A percentile compares a stretch with the other conserved stretches of the same genome.
phyloP scores from a whole-genome alignment of 1,284 basidiomycete species.

The Ustilago crameri region DNA sequence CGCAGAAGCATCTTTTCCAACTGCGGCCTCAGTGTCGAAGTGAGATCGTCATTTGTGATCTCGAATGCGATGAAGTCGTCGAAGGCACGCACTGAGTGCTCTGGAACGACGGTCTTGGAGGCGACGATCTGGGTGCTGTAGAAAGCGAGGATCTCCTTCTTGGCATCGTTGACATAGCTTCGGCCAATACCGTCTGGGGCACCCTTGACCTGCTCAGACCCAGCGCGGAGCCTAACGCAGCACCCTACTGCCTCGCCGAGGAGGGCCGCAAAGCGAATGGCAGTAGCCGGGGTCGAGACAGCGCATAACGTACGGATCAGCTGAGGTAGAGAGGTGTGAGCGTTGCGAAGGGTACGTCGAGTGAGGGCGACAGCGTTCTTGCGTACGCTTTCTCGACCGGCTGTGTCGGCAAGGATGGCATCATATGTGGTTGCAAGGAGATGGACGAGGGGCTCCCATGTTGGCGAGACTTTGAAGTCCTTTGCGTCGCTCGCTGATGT shows the following conservation, averaged over 20 bases:
- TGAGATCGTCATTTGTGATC: slow-evolving; percentile 51
- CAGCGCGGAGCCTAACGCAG: slow-evolving; percentile 49
- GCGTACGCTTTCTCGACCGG: slow-evolving; percentile 19
- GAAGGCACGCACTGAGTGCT: slow-evolving; percentile 44
- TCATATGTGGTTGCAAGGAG: slow-evolving; percentile 52
- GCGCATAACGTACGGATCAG: slow-evolving; percentile 43
- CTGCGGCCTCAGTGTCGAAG: slow-evolving; percentile 52
- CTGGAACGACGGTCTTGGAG: slow-evolving; percentile 52
- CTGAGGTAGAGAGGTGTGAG: slow-evolving; percentile 39
- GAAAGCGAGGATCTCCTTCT: slow-evolving; percentile 48
- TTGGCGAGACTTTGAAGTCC: slow-evolving; percentile 14
- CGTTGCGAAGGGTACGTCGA: slow-evolving; percentile 44
- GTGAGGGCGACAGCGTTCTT: slow-evolving; percentile 41
- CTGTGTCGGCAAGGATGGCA: slow-evolving; percentile 29
- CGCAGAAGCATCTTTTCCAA: slow-evolving; percentile 65
- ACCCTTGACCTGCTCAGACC: slow-evolving; percentile 53
- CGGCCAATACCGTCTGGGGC: slow-evolving; percentile 44
- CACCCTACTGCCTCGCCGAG: slow-evolving; percentile 56
- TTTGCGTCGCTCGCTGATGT: slow-evolving; percentile 35
- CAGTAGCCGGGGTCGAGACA: slow-evolving; percentile 29
- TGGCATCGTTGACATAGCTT: slow-evolving; percentile 32
- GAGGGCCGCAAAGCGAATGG: slow-evolving; percentile 40
- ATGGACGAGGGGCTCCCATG: slow-evolving; percentile 43
- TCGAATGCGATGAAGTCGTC: slow-evolving; percentile 51
- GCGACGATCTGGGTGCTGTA: slow-evolving; percentile 59